Conservation (phyloP, 2,329 filamentous ascomycete genomes). For the Coleophoma eucalyptorum region DNA sequence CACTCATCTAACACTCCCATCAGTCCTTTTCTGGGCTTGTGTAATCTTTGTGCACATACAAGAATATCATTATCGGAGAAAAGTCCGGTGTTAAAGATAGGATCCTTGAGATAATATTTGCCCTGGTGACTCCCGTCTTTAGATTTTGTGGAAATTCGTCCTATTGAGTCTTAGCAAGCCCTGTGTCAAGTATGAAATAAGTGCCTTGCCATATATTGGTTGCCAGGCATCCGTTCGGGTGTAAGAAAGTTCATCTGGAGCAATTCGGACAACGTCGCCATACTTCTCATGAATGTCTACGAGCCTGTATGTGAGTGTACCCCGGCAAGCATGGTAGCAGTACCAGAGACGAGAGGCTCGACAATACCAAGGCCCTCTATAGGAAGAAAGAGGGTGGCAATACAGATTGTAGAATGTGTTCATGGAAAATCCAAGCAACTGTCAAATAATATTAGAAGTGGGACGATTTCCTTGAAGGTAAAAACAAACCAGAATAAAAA, state of each 20-base stretch:
- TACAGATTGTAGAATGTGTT: conserved; percentile 11
- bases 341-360: conserved; percentile 3
- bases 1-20: no score
- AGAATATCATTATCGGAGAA: no score
- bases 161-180: not conserved
- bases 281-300: conserved; percentile 10
- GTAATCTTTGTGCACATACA: no score
- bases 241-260: conserved; percentile 8
- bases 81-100: no score
- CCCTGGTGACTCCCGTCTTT: not conserved
- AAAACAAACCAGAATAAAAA: no score
- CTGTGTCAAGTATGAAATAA: not conserved
- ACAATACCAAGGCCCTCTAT: conserved; percentile 7
- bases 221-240: conserved; percentile 6
- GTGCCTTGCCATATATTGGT: conserved; percentile 13
- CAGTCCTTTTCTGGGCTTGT: no score
- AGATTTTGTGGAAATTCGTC: not conserved
- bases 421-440: no score
- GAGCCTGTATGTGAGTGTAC: not conserved
- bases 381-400: conserved; percentile 10
- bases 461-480: no score
- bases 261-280: conserved; percentile 11
- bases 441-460: no score
- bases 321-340: not conserved
- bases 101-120: no score